Base-by-base conservation (phyloP, 768 basidiomycete genomes). In the Agaricus blazei region DNA sequence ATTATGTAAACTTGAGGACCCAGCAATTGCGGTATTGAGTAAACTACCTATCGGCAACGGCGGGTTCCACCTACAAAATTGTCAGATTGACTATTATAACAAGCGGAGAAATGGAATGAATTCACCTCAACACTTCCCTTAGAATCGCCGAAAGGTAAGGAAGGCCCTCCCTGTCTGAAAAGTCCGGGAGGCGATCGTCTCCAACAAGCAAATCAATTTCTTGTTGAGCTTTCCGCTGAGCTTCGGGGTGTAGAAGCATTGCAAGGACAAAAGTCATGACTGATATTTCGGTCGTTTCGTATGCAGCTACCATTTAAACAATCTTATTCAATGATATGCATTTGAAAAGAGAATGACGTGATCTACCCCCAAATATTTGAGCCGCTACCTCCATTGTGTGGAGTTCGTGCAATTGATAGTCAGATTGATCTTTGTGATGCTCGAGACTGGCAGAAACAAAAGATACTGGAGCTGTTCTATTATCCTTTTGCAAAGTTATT, bases 171-270 rank as follows among this genome's bases (percentile, higher is more conserved):
- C 50, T n/a, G 23, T 69, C 64, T 4, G 56, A 53, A 41, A 69
- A 68, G 31, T 56, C 54, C 3, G 67, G 68, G 4, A 69, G 51
- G 3, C 61, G 59, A 11, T 58, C 58, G 27, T 45, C 26, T 3
- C 51, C 58, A 11, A 68, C 44, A 1, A 66, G 48, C 1, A 49
- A 37, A 50, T 70, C 69, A 6, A 73, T 57, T 50, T 73, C 63
- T 47, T 54, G 44, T 60, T 54, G 62, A 28, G 60, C 62, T 38
- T 58, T 65, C 34, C 36, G 37, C 37, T 57, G 55, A 28, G 60
- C 48, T 3, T 62, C 58, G 7, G 62, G 62, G 19, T 45, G 41
- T 34, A 46, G 28, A 1, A 47, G 37, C 59, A 57, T 57, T 3
- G 52, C 41, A 4, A 57, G 37, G 9, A 57, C 45, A 11, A 57